Percentiles rank a stretch among this genome's conserved stretches.
phyloP scores from a whole-genome alignment of 2,329 filamentous ascomycete species.

The Capronia americana region DNA sequence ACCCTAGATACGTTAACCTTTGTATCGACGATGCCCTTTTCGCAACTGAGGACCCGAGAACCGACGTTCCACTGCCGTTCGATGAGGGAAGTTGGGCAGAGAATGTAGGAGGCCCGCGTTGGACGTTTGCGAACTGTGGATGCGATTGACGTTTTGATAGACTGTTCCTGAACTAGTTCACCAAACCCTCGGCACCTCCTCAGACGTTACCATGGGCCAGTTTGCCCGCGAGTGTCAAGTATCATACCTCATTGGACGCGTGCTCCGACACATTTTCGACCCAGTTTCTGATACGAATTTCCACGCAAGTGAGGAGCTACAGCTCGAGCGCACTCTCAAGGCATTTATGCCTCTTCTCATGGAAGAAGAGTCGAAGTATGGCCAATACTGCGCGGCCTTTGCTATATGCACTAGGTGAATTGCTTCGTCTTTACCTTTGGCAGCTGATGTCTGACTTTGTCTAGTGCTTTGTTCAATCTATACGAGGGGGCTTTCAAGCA shows the following conservation, averaged over 20 bases:
- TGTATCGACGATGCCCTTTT: conserved; percentile 10
- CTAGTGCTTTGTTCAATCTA: conserved; percentile 14
- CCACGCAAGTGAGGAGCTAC: conserved; percentile 16
- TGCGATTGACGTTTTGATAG: background rate
- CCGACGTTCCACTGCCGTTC: conserved; percentile 17
- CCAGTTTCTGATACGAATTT: conserved; percentile 12
- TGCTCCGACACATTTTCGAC: conserved; percentile 19
- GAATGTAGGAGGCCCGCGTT: conserved; percentile 6
- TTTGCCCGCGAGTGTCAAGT: conserved; percentile 24
- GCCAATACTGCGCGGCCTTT: conserved; percentile 16
- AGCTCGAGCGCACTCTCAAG: conserved; percentile 18
- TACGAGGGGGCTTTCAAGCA: conserved; percentile 2
- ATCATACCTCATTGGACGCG: conserved; percentile 13
- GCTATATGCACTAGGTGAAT: conserved; percentile 14
- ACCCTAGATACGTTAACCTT: conserved; percentile 18
- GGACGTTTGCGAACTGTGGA: background rate
- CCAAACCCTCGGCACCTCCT: conserved; percentile 9
- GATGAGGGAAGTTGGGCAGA: conserved; percentile 15
- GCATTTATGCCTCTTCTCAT: conserved; percentile 11
- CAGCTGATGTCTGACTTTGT: background rate
- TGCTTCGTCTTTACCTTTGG: background rate
- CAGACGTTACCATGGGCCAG: conserved; percentile 17
- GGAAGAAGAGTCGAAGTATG: conserved; percentile 17
- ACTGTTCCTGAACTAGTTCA: background rate
- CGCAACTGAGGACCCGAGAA: conserved; percentile 15